A percentile compares a stretch with the other conserved stretches of the same genome.
These are phyloP conservation scores for Eucalyptus globulus DNA, from an alignment of 345 rosid genomes.

Conservation along the genomic window DNA sequence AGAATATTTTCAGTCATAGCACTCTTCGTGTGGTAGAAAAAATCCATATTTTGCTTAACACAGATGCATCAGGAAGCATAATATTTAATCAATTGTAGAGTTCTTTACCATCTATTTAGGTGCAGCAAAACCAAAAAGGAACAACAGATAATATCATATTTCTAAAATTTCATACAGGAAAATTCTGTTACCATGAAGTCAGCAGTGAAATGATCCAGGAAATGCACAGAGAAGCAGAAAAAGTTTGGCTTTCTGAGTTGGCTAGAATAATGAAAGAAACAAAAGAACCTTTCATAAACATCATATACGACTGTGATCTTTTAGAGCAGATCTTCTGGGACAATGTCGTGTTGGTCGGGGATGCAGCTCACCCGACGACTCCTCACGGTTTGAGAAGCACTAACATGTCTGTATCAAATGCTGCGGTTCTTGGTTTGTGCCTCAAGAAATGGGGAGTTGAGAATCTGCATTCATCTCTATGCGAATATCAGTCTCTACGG, in stretches of 20 bases:
- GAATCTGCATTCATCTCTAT: slow-evolving; percentile 33
- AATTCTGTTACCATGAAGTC: slow-evolving; percentile 59
- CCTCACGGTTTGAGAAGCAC: slow-evolving; percentile 80
- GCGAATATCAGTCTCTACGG: slow-evolving; percentile 50
- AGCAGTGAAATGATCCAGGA: slow-evolving; percentile 33
- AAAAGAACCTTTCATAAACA: slow-evolving; percentile 59
- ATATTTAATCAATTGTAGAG: not conserved
- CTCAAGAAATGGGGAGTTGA: slow-evolving; percentile 34
- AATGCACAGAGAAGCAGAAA: slow-evolving; percentile 55
- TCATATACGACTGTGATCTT: slow-evolving; percentile 64
- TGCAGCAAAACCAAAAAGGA: not conserved
- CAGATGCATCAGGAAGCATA: not conserved
- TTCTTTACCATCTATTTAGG: not conserved
- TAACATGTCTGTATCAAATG: slow-evolving; percentile 68
- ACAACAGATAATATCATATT: not conserved
- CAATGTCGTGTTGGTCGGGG: slow-evolving; percentile 52
- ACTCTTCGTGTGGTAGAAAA: not conserved
- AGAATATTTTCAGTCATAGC: not conserved
- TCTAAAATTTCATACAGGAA: slow-evolving; percentile 11
- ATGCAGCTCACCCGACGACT: slow-evolving; percentile 73
- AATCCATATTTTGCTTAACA: not conserved
- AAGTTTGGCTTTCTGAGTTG: slow-evolving; percentile 47
- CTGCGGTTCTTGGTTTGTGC: slow-evolving; percentile 53
- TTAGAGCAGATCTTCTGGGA: slow-evolving; percentile 30
- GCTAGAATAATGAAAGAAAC: slow-evolving; percentile 54